Evolutionary conservation across 1,139 yeast genomes (phyloP), one percentile per base, ranked within the genome.

Genomic region (Yamadazyma aaseri): DNA sequence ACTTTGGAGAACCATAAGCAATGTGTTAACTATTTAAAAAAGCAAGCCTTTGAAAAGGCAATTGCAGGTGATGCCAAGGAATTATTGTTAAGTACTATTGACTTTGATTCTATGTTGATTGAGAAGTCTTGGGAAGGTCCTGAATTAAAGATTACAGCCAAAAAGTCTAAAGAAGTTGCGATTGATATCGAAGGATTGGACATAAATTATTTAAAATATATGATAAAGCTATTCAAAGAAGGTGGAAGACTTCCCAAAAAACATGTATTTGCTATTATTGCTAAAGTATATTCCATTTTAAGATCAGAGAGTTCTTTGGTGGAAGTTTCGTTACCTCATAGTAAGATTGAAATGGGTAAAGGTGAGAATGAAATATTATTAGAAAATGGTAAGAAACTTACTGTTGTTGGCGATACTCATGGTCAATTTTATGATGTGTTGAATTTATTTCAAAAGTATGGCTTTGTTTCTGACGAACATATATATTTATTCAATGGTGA

Each of bases 321-420:
- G 18, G 97, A 92, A 51, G 56, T 89, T 17, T 63, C 69, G 5
- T 63, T 81, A 28, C 66, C 70, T 3, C 66, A 60, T 38, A 41
- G 58, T 1, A 41, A 56, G 32, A 20, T 56, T 12, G 33, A 38
- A 10, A 27, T n/a, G 25, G n/a, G 5, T 13, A 34, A n/a, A 31
- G 26, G 27, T 29, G 33, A 42, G 2, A 36, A 40, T 1, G 59
- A 52, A 30, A 46, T 61, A 6, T 16, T 56, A 5, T 49, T 63
- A 30, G 40, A 47, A 4, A 47, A 49, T 14, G 72, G 65, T 15
- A 55, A 56, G 43, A 67, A 58, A 39, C 67, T 94, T 30, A 87
- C 97, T 1, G 85, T 92, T 8, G 94, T 95, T 46, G 99, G 99
- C 45, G 99, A 92, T 56, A 92, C 97, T 0, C 99, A 92, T 55